These are phyloP conservation scores for Guadua angustifolia DNA, from an alignment of 176 grass and related monocot species.

Conservation along the genomic window DNA sequence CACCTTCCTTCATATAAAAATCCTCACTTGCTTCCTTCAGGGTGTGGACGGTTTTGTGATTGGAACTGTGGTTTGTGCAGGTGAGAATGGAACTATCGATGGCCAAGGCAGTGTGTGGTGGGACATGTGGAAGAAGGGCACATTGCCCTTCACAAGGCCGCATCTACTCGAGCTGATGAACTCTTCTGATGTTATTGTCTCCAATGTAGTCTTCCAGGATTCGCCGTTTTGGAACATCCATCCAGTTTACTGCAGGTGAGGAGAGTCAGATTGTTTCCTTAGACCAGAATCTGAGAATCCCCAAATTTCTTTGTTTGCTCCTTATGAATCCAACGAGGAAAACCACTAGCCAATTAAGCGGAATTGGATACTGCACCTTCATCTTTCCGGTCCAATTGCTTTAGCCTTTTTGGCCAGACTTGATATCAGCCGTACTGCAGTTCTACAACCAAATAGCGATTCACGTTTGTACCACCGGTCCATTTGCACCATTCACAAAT, in stretches of 20 bases:
- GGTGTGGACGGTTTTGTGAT: neutral
- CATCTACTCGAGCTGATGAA: conserved; percentile 79
- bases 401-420: conserved; percentile 12
- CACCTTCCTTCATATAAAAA: conserved; percentile 2
- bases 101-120: conserved; percentile 90
- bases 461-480: conserved; percentile 8
- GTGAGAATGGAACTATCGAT: conserved; percentile 90
- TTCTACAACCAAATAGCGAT: neutral
- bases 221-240: conserved; percentile 98
- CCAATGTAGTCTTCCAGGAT: conserved; percentile 72
- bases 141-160: conserved; percentile 76
- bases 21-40: neutral
- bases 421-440: conserved; percentile 22
- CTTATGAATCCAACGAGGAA: conserved; percentile 2
- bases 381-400: conserved; percentile 18
- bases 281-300: neutral
- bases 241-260: conserved; percentile 94
- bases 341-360: neutral
- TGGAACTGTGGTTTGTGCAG: conserved; percentile 40
- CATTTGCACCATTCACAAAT: conserved; percentile 29
- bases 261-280: neutral
- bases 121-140: conserved; percentile 93
- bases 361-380: conserved; percentile 6
- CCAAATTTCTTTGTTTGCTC: neutral
- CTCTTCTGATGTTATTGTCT: conserved; percentile 78